Evolutionary conservation across 495 filamentous ascomycete species (phyloP).

Genomic region (Venustampulla echinocandica): DNA sequence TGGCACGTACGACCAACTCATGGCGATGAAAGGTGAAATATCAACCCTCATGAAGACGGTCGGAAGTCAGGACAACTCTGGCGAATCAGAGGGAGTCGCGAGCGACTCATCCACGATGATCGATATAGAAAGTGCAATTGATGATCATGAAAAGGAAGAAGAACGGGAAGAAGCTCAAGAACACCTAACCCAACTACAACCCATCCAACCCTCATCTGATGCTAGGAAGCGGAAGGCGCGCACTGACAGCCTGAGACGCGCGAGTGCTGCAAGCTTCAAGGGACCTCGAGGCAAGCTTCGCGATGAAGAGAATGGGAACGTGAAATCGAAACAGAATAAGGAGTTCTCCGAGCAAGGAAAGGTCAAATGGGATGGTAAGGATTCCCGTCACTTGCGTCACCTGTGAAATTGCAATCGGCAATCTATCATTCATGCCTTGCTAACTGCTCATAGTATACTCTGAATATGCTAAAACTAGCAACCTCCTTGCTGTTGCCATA

Average conservation of each 20-base stretch:
- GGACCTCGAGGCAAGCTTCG: conserved; percentile 71
- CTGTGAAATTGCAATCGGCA: conserved; percentile 11
- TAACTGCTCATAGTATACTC: conserved; percentile 48
- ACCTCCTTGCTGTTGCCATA: conserved; percentile 70
- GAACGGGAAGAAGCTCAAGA: conserved; percentile 63
- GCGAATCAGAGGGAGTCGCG: conserved; percentile 44
- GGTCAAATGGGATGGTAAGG: conserved; percentile 77
- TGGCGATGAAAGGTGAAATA: conserved; percentile 90
- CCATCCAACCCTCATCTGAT: conserved; percentile 50
- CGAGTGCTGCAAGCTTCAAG: conserved; percentile 83
- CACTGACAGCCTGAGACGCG: conserved; percentile 70
- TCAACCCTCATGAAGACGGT: conserved; percentile 74
- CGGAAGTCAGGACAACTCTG: conserved; percentile 49
- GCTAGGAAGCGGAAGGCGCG: conserved; percentile 52
- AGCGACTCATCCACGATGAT: conserved; percentile 47
- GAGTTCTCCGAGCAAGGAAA: conserved; percentile 89
- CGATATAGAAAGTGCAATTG: conserved; percentile 29
- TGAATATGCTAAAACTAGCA: conserved; percentile 91
- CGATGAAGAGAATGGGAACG: conserved; percentile 67
- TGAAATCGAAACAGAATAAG: conserved; percentile 76
- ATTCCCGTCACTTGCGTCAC: conserved; percentile 23
- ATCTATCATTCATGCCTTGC: too few species aligned
- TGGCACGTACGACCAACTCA: conserved; percentile 80
- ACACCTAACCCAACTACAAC: conserved; percentile 55
- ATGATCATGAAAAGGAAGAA: conserved; percentile 43